Evolutionary conservation across 225 moss, liverwort and hornwort genomes (phyloP).

Genomic region (Marchantia paleacea): DNA sequence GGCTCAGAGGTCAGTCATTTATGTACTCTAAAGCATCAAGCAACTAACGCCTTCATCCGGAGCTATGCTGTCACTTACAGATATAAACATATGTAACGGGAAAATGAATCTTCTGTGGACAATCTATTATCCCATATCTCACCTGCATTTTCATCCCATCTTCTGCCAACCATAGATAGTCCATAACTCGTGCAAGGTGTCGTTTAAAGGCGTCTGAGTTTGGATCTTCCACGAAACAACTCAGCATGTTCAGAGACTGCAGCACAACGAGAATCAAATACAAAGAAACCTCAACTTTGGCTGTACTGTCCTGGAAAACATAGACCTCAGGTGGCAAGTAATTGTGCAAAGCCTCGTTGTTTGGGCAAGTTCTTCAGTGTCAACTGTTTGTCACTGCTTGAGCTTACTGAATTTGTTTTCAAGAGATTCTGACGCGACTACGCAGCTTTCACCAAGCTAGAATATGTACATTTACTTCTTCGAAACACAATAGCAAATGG

Average conservation of each 20-base stretch:
- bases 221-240: slow-evolving; percentile 89
- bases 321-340: not conserved
- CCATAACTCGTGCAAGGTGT: slow-evolving; percentile 73
- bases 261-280: not conserved
- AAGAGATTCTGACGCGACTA: not conserved
- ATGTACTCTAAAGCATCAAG: no score
- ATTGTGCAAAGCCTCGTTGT: not conserved
- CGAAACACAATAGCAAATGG: not conserved
- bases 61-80: no score
- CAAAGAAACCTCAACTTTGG: not conserved
- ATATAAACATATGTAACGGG: no score
- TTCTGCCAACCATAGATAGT: slow-evolving; percentile 97
- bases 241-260: slow-evolving; percentile 81
- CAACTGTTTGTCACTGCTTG: not conserved
- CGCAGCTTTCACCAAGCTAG: not conserved
- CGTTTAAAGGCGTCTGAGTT: slow-evolving; percentile 80
- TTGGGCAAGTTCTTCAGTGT: not conserved
- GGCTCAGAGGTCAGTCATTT: no score
- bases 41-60: no score
- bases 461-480: not conserved
- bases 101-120: no score
- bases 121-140: not conserved
- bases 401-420: not conserved
- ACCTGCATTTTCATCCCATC: slow-evolving; percentile 99
- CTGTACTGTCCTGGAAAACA: not conserved